These are phyloP conservation scores for Sabuloglossum arenarium DNA, from an alignment of 495 filamentous ascomycete species.

Conservation along the genomic window DNA sequence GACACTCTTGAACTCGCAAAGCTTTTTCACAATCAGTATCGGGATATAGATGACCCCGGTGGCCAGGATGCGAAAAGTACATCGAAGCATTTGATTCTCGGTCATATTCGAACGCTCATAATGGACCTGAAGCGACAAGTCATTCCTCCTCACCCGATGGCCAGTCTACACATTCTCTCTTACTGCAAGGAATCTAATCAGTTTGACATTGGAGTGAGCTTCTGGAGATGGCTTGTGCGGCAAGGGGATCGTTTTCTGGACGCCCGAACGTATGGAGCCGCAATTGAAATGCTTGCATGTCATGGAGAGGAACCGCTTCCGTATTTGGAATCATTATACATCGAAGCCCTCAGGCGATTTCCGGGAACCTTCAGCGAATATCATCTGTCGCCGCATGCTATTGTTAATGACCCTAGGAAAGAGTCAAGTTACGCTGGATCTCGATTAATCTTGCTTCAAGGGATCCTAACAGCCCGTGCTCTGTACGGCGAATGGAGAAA, in stretches of 20 bases:
- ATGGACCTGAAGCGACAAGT: conserved; percentile 13
- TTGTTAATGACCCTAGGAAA: conserved; percentile 11
- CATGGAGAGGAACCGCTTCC: conserved; percentile 16
- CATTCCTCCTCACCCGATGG: conserved; percentile 18
- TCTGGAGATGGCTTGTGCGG: conserved; percentile 23
- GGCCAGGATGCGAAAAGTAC: neutral
- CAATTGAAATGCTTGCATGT: conserved; percentile 24
- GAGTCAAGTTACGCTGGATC: conserved; percentile 13
- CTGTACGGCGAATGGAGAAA: conserved; percentile 22
- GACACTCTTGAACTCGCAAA: conserved; percentile 8
- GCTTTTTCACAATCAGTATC: conserved; percentile 4
- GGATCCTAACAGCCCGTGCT: conserved; percentile 25
- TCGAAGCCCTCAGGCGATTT: conserved; percentile 20
- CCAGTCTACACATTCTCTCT: conserved; percentile 23
- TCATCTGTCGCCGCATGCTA: conserved; percentile 19
- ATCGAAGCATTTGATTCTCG: neutral
- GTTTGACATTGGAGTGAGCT: conserved; percentile 17
- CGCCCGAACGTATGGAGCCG: conserved; percentile 23
- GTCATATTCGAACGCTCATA: conserved; percentile 13
- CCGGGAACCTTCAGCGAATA: conserved; percentile 19
- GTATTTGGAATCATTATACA: conserved; percentile 21
- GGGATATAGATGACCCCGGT: neutral
- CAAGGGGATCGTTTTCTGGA: conserved; percentile 18
- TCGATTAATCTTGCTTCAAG: conserved; percentile 23
- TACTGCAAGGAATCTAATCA: conserved; percentile 22